A percentile compares a stretch with the other conserved stretches of the same genome.
phyloP scores from a whole-genome alignment of 352 stramenopile genomes.

The Ophiocytium majus region DNA sequence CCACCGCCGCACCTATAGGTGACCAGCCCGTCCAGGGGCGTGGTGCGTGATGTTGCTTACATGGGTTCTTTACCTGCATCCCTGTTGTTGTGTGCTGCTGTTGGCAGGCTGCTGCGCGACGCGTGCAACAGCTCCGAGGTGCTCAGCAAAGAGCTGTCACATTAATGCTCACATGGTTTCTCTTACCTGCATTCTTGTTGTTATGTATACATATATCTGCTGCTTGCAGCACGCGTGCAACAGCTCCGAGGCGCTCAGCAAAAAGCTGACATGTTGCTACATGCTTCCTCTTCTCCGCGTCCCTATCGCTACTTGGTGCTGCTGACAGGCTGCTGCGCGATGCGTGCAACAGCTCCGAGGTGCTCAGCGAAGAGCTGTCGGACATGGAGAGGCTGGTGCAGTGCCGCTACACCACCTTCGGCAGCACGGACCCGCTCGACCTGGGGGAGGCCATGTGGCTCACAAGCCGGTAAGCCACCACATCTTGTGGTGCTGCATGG shows the following conservation, averaged over 20 bases:
- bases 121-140: background rate
- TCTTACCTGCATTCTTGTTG: background rate
- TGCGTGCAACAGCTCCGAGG: background rate
- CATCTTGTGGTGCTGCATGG: too few species aligned
- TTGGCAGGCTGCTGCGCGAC: background rate
- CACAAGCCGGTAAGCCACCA: too few species aligned
- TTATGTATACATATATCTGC: background rate
- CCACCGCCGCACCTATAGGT: conserved; percentile 21
- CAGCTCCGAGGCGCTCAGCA: background rate
- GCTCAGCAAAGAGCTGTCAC: background rate
- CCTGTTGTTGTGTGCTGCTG: background rate
- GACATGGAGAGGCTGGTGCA: background rate
- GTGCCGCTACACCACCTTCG: background rate
- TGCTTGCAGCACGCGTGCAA: background rate
- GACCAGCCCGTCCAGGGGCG: conserved; percentile 10
- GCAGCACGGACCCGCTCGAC: conserved; percentile 4
- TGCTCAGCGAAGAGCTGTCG: background rate
- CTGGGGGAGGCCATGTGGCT: conserved; percentile 9
- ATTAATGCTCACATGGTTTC: too few species aligned
- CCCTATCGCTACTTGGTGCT: background rate
- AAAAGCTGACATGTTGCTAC: too few species aligned
- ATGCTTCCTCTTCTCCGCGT: too few species aligned
- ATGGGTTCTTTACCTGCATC: too few species aligned
- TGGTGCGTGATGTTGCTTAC: too few species aligned
- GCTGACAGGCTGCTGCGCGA: background rate